Conservation (phyloP, 73 alveolate genomes). For the Tetrahymena borealis region DNA sequence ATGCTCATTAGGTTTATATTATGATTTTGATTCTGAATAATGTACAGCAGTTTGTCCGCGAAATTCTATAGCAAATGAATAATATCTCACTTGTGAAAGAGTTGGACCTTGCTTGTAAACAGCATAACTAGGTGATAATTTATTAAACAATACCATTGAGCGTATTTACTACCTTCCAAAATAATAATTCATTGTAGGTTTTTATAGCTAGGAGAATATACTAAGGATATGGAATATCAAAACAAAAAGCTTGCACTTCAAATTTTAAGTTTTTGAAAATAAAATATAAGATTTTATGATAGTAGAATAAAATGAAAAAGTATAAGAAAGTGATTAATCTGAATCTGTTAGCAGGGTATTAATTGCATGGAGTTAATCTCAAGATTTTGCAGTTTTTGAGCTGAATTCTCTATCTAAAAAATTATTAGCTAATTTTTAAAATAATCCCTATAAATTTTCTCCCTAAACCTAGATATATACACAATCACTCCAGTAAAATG, state of each 20-base stretch:
- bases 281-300: background rate
- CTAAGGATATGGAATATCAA: background rate
- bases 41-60: background rate
- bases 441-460: background rate
- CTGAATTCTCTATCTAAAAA: background rate
- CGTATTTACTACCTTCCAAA: background rate
- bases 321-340: background rate
- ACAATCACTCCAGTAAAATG: background rate
- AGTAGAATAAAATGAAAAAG: background rate
- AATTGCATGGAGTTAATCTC: background rate
- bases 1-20: background rate
- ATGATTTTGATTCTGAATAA: background rate
- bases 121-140: background rate
- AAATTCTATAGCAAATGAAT: background rate
- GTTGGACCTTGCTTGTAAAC: background rate
- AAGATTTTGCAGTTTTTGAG: background rate
- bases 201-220: background rate
- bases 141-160: background rate
- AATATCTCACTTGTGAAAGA: background rate
- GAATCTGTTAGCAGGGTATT: background rate
- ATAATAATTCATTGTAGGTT: background rate
- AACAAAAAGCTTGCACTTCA: background rate
- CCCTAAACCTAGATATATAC: background rate
- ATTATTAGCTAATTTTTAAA: background rate
- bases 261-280: background rate